Evolutionary conservation across 805 yeast species (phyloP).

Genomic region (Isabelozyma gotoi): DNA sequence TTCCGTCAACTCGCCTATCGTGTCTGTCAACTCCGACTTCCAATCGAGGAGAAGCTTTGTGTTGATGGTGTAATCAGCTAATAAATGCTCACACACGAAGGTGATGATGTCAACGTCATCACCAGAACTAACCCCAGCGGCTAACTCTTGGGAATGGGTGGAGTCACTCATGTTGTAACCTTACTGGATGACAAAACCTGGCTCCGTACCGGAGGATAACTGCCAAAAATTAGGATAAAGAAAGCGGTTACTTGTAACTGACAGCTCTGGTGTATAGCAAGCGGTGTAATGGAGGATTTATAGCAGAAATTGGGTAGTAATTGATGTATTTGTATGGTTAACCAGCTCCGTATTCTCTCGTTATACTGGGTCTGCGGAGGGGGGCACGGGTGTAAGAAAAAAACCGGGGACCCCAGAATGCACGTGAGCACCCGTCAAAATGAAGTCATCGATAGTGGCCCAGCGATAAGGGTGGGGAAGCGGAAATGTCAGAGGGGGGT

Average conservation of each 20-base stretch:
- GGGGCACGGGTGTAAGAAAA: not conserved
- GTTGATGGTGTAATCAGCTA: constrained; percentile 25
- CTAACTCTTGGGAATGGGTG: not conserved
- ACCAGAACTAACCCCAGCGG: constrained; percentile 3
- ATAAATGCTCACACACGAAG: constrained; percentile 18
- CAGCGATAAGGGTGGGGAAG: no score
- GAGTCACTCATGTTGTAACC: no score
- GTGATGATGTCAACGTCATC: constrained; percentile 15
- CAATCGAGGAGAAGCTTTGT: constrained; percentile 29
- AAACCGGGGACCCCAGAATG: not conserved
- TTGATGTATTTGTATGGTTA: no score
- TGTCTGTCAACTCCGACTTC: constrained; percentile 35
- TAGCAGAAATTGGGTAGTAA: no score
- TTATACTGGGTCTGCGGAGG: not conserved
- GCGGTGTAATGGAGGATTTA: no score
- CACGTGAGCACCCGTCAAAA: not conserved
- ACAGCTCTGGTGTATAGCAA: no score
- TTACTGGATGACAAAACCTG: no score
- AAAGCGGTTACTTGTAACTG: no score
- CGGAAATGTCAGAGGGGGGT: no score
- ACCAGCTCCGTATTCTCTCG: no score
- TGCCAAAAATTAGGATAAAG: no score
- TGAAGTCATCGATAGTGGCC: not conserved
- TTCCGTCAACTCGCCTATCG: not conserved
- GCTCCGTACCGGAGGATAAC: no score